Base-by-base conservation (phyloP, 306 rosid genomes). In the Rosa multiflora region DNA sequence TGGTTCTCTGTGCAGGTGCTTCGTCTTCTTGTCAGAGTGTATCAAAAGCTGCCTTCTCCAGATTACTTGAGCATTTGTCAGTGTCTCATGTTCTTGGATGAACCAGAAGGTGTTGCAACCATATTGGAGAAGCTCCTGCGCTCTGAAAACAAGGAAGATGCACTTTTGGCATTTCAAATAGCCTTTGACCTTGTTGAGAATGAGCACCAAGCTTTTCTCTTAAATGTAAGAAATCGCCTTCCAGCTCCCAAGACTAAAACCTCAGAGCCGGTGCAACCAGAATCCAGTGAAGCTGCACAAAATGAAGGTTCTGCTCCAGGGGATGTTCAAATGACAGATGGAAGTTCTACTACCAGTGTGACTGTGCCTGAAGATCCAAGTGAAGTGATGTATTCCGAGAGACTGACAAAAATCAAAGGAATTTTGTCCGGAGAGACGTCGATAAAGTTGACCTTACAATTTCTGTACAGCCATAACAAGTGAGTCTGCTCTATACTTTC, bases 381-480 rank as follows among this genome's bases (percentile, higher is more conserved):
- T 72, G 98, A 90, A 83, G 83, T 79, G n/a, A 13, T 79, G n/a
- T 91, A 92, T 83, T 89, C 94, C 46, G 99, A 95, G 87, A 88
- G 96, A 83, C 83, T 89, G 76, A 87, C 64, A 82, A 95, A 92
- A 89, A 76, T 95, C 20, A 95, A 92, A 88, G 98, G 97, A 85
- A 90, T 95, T 85, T 85, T 95, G 85, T 92, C 96, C 14, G 98
- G 99, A 82, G 97, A 91, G 87, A 95, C 98, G 49, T 91, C 99
- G 17, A 91, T 95, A 75, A 92, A 92, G 77, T 82, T 95, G 91
- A 95, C 98, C 73, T 86, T 91, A 44, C 97, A 95, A 79, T 95
- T 95, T 87, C 88, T 95, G 79, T 95, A 92, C 87, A 92, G 97
- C 81, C 98, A 92, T 80, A 95, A 95, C 91, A 95, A 95, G 99